phyloP scores from a whole-genome alignment of 2,329 filamentous ascomycete genomes.

The Zelopaecilomyces penicillatus region DNA sequence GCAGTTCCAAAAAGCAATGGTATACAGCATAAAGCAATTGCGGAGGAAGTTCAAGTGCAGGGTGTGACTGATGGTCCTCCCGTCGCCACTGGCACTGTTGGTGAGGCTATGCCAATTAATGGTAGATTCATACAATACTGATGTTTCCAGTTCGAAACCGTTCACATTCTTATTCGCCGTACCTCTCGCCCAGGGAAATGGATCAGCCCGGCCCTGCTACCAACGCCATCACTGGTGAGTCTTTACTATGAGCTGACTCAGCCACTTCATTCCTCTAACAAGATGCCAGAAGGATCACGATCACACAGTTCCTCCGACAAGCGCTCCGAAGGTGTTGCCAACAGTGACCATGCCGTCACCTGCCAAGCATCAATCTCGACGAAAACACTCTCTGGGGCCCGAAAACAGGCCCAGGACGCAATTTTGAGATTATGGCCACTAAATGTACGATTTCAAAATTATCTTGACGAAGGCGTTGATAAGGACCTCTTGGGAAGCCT shows the following conservation, averaged over 20 bases:
- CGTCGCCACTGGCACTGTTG: constrained; percentile 8
- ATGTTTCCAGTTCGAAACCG: constrained; percentile 26
- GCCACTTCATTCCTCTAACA: no score
- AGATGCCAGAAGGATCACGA: no score
- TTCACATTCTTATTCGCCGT: constrained; percentile 46
- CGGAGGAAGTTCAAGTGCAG: no score
- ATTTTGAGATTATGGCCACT: constrained; percentile 56
- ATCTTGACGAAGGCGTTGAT: constrained; percentile 66
- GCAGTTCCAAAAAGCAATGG: not conserved
- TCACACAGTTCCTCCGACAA: no score
- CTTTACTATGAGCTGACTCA: no score
- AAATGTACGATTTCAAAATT: constrained; percentile 65
- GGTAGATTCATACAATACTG: not conserved
- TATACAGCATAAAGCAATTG: not conserved
- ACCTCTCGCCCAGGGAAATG: constrained; percentile 42
- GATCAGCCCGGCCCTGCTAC: constrained; percentile 12
- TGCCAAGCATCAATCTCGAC: not conserved
- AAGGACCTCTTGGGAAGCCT: constrained; percentile 51
- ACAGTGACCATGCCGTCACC: not conserved
- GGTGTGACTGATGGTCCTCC: not conserved
- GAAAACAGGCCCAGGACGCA: constrained; percentile 56
- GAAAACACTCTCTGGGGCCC: constrained; percentile 29
- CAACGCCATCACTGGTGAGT: no score
- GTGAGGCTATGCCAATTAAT: not conserved
- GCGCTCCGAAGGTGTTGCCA: no score